Evolutionary conservation across 306 rosid species (phyloP).

Genomic region (Inga oerstediana): DNA sequence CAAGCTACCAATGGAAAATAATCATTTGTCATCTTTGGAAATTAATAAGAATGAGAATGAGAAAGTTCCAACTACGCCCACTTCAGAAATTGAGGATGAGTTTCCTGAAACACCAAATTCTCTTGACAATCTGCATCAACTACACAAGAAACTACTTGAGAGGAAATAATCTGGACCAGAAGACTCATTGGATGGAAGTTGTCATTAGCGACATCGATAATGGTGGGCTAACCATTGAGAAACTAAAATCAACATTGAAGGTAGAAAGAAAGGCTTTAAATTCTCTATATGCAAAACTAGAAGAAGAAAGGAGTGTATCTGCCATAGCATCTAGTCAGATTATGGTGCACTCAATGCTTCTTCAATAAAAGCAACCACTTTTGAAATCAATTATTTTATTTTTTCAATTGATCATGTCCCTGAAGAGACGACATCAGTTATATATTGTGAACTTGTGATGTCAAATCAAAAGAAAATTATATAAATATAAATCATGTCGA

Average conservation of each 20-base stretch:
- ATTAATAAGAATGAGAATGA: slow-evolving; percentile 67
- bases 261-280: slow-evolving; percentile 73
- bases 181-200: slow-evolving; percentile 84
- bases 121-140: slow-evolving; percentile 57
- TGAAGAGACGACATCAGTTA: too few species aligned
- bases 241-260: slow-evolving; percentile 66
- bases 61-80: slow-evolving; percentile 76
- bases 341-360: too few species aligned
- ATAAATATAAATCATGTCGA: too few species aligned
- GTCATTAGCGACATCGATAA: slow-evolving; percentile 65
- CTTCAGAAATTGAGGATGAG: slow-evolving; percentile 78
- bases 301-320: slow-evolving; percentile 97
- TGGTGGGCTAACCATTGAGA: slow-evolving; percentile 62
- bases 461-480: too few species aligned
- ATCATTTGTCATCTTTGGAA: slow-evolving; percentile 45
- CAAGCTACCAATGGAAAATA: slow-evolving; percentile 38
- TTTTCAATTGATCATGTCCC: too few species aligned
- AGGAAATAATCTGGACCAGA: slow-evolving; percentile 76
- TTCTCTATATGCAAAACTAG: slow-evolving; percentile 77
- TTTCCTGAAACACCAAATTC: slow-evolving; percentile 85
- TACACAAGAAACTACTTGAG: slow-evolving; percentile 72
- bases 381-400: too few species aligned
- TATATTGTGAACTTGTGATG: too few species aligned
- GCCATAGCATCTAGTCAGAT: slow-evolving; percentile 88
- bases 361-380: too few species aligned